Evolutionary conservation across 1,284 basidiomycete genomes (phyloP).

Genomic region (Heterobasidion annosum): DNA sequence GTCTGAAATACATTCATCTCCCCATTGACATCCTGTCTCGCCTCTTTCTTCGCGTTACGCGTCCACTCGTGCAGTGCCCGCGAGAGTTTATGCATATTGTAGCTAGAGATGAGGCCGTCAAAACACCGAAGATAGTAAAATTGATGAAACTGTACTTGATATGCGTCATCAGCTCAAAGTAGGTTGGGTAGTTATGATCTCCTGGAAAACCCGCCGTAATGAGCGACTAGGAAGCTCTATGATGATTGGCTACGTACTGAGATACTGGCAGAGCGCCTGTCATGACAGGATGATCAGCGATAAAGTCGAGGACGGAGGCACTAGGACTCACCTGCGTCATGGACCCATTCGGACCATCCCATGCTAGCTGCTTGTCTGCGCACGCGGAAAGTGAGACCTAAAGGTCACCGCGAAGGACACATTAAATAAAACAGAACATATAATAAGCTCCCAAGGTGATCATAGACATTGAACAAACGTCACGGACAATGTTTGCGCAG

Average conservation of each 20-base stretch:
- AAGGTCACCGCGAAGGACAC: neutral
- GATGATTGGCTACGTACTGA: neutral
- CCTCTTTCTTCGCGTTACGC: neutral
- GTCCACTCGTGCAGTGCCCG: slow-evolving; percentile 2
- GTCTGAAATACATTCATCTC: slow-evolving; percentile 3
- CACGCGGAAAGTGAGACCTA: neutral
- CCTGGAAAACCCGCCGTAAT: no score
- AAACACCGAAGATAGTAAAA: neutral
- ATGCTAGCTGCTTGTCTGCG: neutral
- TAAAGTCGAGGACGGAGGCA: no score
- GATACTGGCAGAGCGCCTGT: neutral
- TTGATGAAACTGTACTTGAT: neutral
- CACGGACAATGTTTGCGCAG: no score
- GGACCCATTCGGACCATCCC: neutral
- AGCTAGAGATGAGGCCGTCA: neutral
- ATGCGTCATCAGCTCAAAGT: neutral
- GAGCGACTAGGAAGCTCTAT: no score
- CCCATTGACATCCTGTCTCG: neutral
- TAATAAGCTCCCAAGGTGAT: no score
- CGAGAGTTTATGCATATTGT: neutral
- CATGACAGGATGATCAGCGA: neutral
- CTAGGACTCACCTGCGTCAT: neutral
- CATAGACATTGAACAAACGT: no score
- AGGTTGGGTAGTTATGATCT: neutral
- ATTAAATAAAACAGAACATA: neutral